These are phyloP conservation scores for Lactifluus pinguis DNA, from an alignment of 768 basidiomycete species.

Conservation along the genomic window DNA sequence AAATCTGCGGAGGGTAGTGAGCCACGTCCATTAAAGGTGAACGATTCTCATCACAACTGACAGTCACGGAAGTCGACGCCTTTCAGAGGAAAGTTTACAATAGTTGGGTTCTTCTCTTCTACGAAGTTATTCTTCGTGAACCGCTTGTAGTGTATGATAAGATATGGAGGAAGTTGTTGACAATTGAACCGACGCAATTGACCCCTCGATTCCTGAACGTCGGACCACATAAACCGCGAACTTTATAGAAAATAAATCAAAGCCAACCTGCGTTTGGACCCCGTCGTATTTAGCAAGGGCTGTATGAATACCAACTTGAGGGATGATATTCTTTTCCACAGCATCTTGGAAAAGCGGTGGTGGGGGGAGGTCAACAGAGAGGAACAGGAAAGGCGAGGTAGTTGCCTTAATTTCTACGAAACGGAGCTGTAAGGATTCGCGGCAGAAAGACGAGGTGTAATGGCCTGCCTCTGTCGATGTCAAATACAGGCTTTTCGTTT, in stretches of 20 bases:
- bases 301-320: slow-evolving; percentile 87
- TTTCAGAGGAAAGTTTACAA: slow-evolving; percentile 92
- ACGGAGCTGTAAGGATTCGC: not conserved
- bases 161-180: slow-evolving; percentile 79
- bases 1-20: slow-evolving; percentile 46
- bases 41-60: slow-evolving; percentile 34
- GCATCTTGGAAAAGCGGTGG: slow-evolving; percentile 97
- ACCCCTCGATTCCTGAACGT: slow-evolving; percentile 66
- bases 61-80: slow-evolving; percentile 91
- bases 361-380: slow-evolving; percentile 92
- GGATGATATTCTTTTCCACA: slow-evolving; percentile 97
- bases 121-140: slow-evolving; percentile 96
- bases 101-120: slow-evolving; percentile 98
- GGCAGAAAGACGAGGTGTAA: not conserved
- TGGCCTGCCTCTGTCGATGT: slow-evolving; percentile 80
- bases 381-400: slow-evolving; percentile 87
- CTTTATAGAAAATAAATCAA: not conserved
- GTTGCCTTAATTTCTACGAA: slow-evolving; percentile 71
- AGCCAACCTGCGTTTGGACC: slow-evolving; percentile 67
- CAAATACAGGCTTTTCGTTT: slow-evolving; percentile 81
- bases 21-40: not conserved
- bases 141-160: slow-evolving; percentile 91
- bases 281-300: slow-evolving; percentile 95
- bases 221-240: slow-evolving; percentile 10
- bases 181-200: slow-evolving; percentile 87